Percentiles rank a stretch among this genome's conserved stretches.
Evolutionary conservation across 441 rosid species (phyloP).

Genomic region (Oxalis stricta): DNA sequence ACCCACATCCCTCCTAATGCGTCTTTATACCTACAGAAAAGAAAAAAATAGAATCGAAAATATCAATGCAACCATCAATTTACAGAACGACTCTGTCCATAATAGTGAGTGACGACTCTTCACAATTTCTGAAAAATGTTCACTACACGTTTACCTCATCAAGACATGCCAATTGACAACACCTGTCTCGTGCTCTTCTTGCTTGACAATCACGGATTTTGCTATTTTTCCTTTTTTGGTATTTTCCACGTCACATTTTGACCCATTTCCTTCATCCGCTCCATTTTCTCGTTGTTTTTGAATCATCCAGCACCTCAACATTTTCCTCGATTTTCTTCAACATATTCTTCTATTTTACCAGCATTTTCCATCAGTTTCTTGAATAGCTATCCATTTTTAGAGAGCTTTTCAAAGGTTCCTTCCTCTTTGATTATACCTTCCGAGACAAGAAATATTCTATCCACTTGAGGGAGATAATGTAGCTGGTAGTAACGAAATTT

Average conservation of each 20-base stretch:
- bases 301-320: conserved; percentile 24
- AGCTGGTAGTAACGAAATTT: conserved; percentile 94
- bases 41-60: too few species aligned
- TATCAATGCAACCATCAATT: too few species aligned
- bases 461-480: conserved; percentile 91
- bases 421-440: conserved; percentile 83
- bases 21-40: conserved; percentile 92
- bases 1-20: conserved; percentile 98
- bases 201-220: conserved; percentile 87
- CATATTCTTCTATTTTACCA: conserved; percentile 87
- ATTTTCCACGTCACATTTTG: conserved; percentile 23
- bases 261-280: conserved; percentile 20
- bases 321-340: conserved; percentile 48
- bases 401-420: conserved; percentile 86
- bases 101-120: not conserved
- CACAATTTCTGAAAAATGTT: not conserved
- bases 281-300: conserved; percentile 56
- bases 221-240: conserved; percentile 47
- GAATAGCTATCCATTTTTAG: conserved; percentile 52
- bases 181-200: conserved; percentile 96
- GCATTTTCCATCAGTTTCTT: conserved; percentile 96
- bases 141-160: conserved; percentile 35
- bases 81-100: not conserved
- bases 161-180: conserved; percentile 82
- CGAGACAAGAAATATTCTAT: conserved; percentile 65